Evolutionary conservation across 2,329 filamentous ascomycete genomes (phyloP).

Genomic region (Exophiala viscosa): DNA sequence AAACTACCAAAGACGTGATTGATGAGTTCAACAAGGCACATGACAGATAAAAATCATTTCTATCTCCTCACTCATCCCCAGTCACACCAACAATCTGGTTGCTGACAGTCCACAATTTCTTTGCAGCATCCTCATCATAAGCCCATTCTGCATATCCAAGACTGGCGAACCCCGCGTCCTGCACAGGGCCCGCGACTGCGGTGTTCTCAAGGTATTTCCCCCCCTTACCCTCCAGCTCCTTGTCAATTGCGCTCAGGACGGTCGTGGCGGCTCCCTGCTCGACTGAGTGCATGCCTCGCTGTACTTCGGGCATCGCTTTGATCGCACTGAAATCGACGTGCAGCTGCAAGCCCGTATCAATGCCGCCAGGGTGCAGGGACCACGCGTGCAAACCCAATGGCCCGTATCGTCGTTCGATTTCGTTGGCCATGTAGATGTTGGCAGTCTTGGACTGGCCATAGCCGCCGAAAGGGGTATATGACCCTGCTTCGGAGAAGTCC

Average conservation of each 20-base stretch:
- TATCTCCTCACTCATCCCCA: conserved; percentile 2
- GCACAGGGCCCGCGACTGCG: conserved; percentile 14
- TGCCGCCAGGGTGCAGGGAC: conserved; percentile 47
- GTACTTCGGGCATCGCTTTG: conserved; percentile 15
- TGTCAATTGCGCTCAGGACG: conserved; percentile 31
- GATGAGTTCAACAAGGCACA: conserved; percentile 42
- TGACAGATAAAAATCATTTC: conserved; percentile 12
- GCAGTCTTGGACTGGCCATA: conserved; percentile 52
- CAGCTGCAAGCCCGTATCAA: conserved; percentile 31
- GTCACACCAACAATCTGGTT: conserved; percentile 17
- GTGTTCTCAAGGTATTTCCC: conserved; percentile 32
- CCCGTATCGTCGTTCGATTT: conserved; percentile 49
- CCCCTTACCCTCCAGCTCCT: conserved; percentile 29
- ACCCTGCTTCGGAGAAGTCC: conserved; percentile 36
- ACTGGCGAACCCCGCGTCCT: neutral
- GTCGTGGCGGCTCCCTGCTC: conserved; percentile 38
- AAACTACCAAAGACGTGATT: conserved; percentile 38
- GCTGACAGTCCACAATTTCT: conserved; percentile 22
- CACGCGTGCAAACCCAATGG: conserved; percentile 41
- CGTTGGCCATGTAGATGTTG: conserved; percentile 49
- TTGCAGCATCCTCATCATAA: conserved; percentile 21
- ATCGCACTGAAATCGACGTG: conserved; percentile 23
- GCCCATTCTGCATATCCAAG: conserved; percentile 22
- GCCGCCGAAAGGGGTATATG: conserved; percentile 34
- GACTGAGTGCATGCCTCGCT: conserved; percentile 30